These are phyloP conservation scores for Aegilops tauschii DNA, from an alignment of 176 grass and related monocot species.

Conservation along the genomic window DNA sequence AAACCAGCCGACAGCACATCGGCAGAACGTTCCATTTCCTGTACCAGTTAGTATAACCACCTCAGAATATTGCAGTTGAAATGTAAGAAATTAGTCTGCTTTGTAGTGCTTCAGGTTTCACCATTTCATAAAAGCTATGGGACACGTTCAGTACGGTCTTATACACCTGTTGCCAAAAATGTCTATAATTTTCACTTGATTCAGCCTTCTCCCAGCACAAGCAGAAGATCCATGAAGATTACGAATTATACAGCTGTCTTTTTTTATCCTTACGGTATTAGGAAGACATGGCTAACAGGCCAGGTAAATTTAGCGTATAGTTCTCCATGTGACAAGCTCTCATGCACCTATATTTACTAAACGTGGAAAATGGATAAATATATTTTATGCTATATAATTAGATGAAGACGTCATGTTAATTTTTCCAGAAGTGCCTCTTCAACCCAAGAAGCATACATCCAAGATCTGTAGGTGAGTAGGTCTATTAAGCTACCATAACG, in stretches of 20 bases:
- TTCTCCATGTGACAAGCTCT: constrained; percentile 13
- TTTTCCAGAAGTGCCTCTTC: neutral
- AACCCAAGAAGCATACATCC: neutral
- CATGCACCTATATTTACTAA: constrained; percentile 5
- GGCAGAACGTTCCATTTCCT: constrained; percentile 99
- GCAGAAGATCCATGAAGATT: neutral
- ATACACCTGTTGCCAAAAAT: constrained; percentile 9
- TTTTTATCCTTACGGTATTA: constrained; percentile 16
- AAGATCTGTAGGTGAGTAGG: constrained; percentile 10
- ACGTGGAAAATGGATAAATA: constrained; percentile 12
- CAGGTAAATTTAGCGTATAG: neutral
- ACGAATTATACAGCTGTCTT: neutral
- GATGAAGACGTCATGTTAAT: neutral
- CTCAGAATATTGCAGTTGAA: constrained; percentile 25
- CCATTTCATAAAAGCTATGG: constrained; percentile 1
- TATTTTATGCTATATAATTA: neutral
- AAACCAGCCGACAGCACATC: constrained; percentile 96
- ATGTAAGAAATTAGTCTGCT: constrained; percentile 7
- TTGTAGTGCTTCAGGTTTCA: constrained; percentile 16
- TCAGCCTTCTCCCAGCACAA: neutral
- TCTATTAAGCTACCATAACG: constrained; percentile 1
- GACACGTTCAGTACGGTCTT: neutral
- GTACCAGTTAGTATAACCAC: constrained; percentile 11
- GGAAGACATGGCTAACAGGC: neutral
- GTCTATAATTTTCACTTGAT: constrained; percentile 9